Percentiles rank a stretch among this genome's conserved stretches.
Evolutionary conservation across 2,329 filamentous ascomycete genomes (phyloP).

Genomic region (Pseudogymnoascus sp.): DNA sequence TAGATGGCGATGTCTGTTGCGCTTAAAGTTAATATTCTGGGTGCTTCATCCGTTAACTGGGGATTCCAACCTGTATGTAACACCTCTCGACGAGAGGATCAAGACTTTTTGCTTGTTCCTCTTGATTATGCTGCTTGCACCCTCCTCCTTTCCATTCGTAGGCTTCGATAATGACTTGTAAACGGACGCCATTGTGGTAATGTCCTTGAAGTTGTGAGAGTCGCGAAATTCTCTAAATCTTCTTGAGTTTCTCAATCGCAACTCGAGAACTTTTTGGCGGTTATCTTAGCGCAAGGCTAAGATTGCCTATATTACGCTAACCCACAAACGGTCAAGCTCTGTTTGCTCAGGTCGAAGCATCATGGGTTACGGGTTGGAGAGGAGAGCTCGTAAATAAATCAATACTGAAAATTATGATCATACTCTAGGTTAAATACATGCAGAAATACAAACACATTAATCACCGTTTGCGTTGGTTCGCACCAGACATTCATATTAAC

Average conservation of each 20-base stretch:
- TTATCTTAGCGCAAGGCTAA: constrained; percentile 10
- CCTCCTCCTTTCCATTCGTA: constrained; percentile 33
- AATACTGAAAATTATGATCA: neutral
- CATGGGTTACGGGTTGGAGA: neutral
- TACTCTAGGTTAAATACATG: neutral
- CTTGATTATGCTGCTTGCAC: constrained; percentile 28
- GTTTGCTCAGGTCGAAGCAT: neutral
- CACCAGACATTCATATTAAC: neutral
- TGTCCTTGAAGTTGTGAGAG: constrained; percentile 11
- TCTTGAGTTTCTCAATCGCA: constrained; percentile 11
- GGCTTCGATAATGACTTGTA: constrained; percentile 66
- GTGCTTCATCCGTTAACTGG: neutral
- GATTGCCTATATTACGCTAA: constrained; percentile 1
- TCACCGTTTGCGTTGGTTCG: neutral
- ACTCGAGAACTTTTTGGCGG: constrained; percentile 13
- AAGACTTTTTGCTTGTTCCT: constrained; percentile 72
- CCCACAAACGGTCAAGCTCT: neutral
- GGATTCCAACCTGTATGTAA: constrained; percentile 65
- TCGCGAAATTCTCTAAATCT: constrained; percentile 19
- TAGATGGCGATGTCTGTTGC: constrained; percentile 75
- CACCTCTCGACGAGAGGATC: constrained; percentile 84
- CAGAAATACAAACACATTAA: neutral
- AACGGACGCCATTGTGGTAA: constrained; percentile 56
- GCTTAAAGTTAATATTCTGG: constrained; percentile 9
- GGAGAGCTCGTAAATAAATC: neutral